Evolutionary conservation across 2,329 filamentous ascomycete genomes (phyloP).

Genomic region (Sarocladiaceae sp.): DNA sequence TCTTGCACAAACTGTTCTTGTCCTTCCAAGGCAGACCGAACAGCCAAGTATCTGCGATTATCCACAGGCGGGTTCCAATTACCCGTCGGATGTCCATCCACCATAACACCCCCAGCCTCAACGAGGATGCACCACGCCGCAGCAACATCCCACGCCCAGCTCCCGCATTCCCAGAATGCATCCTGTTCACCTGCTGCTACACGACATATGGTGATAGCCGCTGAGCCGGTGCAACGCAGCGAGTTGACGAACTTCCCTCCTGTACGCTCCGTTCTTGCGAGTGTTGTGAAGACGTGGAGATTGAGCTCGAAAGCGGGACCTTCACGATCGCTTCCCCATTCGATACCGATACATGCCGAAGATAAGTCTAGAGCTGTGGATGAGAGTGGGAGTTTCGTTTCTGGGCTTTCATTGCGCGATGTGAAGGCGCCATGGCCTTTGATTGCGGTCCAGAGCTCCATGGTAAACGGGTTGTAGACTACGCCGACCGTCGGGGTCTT

Average conservation of each 20-base stretch:
- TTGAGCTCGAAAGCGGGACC: neutral
- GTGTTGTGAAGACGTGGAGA: constrained; percentile 5
- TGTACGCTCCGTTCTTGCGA: constrained; percentile 1
- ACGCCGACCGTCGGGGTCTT: neutral
- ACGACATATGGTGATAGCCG: neutral
- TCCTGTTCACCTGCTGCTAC: neutral
- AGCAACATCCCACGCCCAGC: constrained; percentile 4
- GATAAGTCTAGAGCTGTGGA: neutral
- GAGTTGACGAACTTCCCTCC: constrained; percentile 1
- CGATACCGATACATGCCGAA: constrained; percentile 4
- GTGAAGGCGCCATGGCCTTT: neutral
- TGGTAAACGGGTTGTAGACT: neutral
- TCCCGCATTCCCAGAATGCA: constrained; percentile 2
- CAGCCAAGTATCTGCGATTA: constrained; percentile 1
- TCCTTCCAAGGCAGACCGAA: neutral
- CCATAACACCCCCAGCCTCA: constrained; percentile 1
- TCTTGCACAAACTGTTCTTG: neutral
- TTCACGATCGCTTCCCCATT: constrained; percentile 2
- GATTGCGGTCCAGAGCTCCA: neutral
- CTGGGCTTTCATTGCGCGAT: neutral
- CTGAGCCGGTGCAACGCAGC: constrained; percentile 1
- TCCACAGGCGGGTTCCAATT: constrained; percentile 3
- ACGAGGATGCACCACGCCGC: constrained; percentile 4
- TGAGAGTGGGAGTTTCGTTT: neutral
- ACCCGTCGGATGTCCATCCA: constrained; percentile 1